A percentile compares a stretch with the other conserved stretches of the same genome.
Evolutionary conservation across 2,329 filamentous ascomycete species (phyloP).

Genomic region (Pyricularia grisea): DNA sequence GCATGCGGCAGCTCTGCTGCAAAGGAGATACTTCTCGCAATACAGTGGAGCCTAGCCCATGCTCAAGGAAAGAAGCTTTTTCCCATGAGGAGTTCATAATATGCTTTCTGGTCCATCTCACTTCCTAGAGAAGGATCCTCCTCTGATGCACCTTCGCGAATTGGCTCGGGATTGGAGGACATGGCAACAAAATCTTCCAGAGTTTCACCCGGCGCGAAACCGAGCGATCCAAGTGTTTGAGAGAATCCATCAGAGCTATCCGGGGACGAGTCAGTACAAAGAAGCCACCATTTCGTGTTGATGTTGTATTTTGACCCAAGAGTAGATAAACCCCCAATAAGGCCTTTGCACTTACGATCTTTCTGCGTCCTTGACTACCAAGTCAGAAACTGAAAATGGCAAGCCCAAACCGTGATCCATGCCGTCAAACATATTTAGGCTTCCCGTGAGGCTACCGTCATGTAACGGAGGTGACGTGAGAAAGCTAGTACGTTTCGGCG

Average conservation of each 20-base stretch:
- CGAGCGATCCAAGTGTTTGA: slow-evolving; percentile 24
- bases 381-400: slow-evolving; percentile 20
- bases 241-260: slow-evolving; percentile 21
- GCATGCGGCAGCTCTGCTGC: not conserved
- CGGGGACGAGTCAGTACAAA: slow-evolving; percentile 1
- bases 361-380: slow-evolving; percentile 24
- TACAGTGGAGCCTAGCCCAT: not conserved
- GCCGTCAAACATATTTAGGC: not conserved
- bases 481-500: slow-evolving; percentile 5
- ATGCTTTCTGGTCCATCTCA: slow-evolving; percentile 25
- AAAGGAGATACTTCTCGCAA: not conserved
- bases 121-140: slow-evolving; percentile 19
- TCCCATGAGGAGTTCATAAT: slow-evolving; percentile 28
- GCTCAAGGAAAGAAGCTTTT: slow-evolving; percentile 11
- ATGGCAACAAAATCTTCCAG: slow-evolving; percentile 26
- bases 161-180: slow-evolving; percentile 23
- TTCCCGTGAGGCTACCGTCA: slow-evolving; percentile 5
- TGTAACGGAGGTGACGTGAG: slow-evolving; percentile 12
- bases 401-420: not conserved
- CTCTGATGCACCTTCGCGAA: slow-evolving; percentile 15
- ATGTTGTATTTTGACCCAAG: not conserved
- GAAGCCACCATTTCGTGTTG: not conserved
- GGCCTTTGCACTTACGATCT: slow-evolving; percentile 18
- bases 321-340: not conserved
- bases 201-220: slow-evolving; percentile 26